Evolutionary conservation across 2,329 filamentous ascomycete genomes (phyloP).

Genomic region (Pseudopithomyces maydicus): DNA sequence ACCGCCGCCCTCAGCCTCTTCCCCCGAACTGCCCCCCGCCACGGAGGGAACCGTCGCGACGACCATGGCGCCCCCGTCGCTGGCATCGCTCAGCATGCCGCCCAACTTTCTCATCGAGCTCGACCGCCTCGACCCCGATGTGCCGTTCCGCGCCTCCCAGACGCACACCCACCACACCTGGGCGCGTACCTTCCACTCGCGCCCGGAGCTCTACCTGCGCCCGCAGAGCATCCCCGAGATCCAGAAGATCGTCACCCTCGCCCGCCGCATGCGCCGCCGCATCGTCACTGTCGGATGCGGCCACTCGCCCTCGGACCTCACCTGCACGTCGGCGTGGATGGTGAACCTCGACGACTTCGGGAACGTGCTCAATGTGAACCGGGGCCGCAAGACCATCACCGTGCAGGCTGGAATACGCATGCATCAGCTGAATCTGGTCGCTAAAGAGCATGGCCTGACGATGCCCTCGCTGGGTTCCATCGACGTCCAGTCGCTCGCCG

Average conservation of each 20-base stretch:
- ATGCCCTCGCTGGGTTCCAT: conserved; percentile 95
- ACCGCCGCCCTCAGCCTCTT: neutral
- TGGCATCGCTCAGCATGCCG: conserved; percentile 37
- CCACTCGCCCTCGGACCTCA: conserved; percentile 90
- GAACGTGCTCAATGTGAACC: conserved; percentile 72
- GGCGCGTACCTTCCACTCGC: conserved; percentile 89
- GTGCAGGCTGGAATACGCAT: conserved; percentile 91
- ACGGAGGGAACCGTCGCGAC: neutral
- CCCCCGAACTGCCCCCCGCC: neutral
- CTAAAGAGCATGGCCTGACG: conserved; percentile 77
- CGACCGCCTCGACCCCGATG: conserved; percentile 60
- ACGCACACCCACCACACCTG: conserved; percentile 86
- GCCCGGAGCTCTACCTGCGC: conserved; percentile 88
- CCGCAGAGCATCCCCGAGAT: conserved; percentile 81
- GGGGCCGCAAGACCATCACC: conserved; percentile 67
- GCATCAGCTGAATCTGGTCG: conserved; percentile 71
- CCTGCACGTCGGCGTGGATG: conserved; percentile 92
- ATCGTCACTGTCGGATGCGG: conserved; percentile 87
- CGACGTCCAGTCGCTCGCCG: conserved; percentile 89
- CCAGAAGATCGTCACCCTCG: conserved; percentile 80
- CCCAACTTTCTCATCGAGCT: conserved; percentile 59
- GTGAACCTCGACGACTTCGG: conserved; percentile 88
- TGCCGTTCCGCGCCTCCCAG: conserved; percentile 77
- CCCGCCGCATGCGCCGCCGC: conserved; percentile 78
- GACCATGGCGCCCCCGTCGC: conserved; percentile 28